Percentiles rank a stretch among this genome's conserved stretches.
phyloP scores from a whole-genome alignment of 2,329 filamentous ascomycete genomes.

The Trichophyton rubrum region DNA sequence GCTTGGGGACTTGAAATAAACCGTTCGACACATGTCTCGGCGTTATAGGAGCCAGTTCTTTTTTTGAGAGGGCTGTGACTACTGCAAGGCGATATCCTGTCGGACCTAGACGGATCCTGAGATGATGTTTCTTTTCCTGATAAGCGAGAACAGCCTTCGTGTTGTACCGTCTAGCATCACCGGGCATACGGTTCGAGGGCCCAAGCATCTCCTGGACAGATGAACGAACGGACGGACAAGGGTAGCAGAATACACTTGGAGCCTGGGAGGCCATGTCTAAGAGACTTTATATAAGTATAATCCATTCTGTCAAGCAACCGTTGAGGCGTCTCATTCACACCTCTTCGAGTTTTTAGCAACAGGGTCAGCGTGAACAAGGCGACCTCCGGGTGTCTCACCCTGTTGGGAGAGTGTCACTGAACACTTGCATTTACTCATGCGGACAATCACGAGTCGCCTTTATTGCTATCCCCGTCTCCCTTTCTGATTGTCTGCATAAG shows the following conservation, averaged over 20 bases:
- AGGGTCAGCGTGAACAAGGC: background rate
- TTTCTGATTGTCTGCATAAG: constrained; percentile 71
- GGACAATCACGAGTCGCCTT: background rate
- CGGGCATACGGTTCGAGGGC: background rate
- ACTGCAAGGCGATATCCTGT: background rate
- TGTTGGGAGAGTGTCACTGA: background rate
- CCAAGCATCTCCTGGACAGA: background rate
- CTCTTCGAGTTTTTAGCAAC: background rate
- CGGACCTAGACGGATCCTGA: background rate
- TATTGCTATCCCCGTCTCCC: constrained; percentile 26
- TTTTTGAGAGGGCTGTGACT: background rate
- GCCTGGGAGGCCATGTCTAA: background rate
- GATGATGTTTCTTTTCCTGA: background rate
- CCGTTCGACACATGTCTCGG: constrained; percentile 36
- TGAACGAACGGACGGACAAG: background rate
- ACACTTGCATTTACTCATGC: background rate
- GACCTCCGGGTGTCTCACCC: background rate
- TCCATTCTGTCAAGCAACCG: background rate
- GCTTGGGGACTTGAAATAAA: constrained; percentile 33
- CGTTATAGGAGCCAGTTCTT: background rate
- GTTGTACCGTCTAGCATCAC: background rate
- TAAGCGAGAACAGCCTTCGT: too few relatives aligned
- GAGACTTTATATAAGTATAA: background rate
- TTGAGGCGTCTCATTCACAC: background rate
- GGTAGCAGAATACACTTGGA: background rate